Evolutionary conservation across 1,284 basidiomycete species (phyloP), one percentile per base, ranked within the genome.

Genomic region (Phellopilus nigrolimitatus): DNA sequence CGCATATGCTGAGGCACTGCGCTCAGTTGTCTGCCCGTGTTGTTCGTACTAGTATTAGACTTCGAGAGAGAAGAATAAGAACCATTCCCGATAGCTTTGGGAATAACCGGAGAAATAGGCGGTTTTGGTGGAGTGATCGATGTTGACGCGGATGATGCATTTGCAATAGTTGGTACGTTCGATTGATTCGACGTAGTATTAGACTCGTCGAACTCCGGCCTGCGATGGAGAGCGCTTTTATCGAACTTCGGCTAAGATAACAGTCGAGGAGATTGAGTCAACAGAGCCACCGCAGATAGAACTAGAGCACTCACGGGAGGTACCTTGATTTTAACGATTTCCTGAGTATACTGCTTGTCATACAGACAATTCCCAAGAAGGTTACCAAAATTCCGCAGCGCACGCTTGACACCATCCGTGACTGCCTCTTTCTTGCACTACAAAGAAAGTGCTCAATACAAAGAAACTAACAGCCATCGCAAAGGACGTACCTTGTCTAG

Each of bases 361-460:
- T 98, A 98, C 21, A 97, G 70, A 67, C 95, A 99, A 63, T 97
- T 97, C 6, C 95, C 95, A 8, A 98, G 75, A 1, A 98, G 71
- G 64, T 95, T 95, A 44, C 97, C 95, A 66, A 99, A 99, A 58
- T 85, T 91, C 44, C 92, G 79, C 17, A 99, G 73, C 0, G 92
- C 82, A 30, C 95, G 84, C 68, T 99, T 99, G 41, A 95, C 71
- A 0, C 79, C 95, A 61, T 99, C 95, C 0, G 95, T 99, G 0
- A 97, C 88, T 0, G 97, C 94, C 65, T 98, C 95, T 64, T 99
- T 99, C 75, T 97, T 95, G 61, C 90, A 92, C 93, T 97, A 61
- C n/a, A n/a, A 10, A 54, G 21, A 37, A 36, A 15, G 39, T 38
- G 27, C 9, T 28, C n/a, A 36, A 47, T 49, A 34, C 10, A 40